Evolutionary conservation across 2,329 filamentous ascomycete genomes (phyloP).

Genomic region (Claviceps sp.): DNA sequence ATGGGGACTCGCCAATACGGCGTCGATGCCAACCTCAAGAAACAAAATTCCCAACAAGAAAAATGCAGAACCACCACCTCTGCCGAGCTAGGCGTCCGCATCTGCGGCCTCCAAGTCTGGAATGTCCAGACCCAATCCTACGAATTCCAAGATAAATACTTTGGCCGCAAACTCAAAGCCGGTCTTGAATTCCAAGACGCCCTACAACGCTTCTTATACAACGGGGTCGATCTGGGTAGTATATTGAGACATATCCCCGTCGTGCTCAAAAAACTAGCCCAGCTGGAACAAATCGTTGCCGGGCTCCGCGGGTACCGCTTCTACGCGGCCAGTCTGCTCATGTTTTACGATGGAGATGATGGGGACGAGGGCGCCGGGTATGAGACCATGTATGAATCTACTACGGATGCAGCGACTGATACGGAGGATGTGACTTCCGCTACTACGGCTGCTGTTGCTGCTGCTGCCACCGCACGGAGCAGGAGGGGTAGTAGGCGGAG

Average conservation of each 20-base stretch:
- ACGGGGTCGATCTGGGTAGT: slow-evolving; percentile 69
- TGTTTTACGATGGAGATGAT: slow-evolving; percentile 87
- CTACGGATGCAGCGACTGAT: slow-evolving; percentile 45
- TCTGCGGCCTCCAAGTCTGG: slow-evolving; percentile 96
- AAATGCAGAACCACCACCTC: slow-evolving; percentile 93
- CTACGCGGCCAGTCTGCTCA: slow-evolving; percentile 86
- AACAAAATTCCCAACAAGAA: slow-evolving; percentile 79
- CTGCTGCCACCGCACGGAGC: too few relatives aligned
- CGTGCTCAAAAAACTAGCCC: slow-evolving; percentile 70
- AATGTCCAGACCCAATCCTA: slow-evolving; percentile 73
- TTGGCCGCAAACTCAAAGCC: slow-evolving; percentile 74
- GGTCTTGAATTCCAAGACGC: slow-evolving; percentile 82
- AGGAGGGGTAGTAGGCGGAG: slow-evolving; percentile 17
- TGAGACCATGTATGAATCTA: slow-evolving; percentile 41
- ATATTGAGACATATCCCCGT: slow-evolving; percentile 78
- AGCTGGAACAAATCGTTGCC: slow-evolving; percentile 72
- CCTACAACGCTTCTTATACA: slow-evolving; percentile 78
- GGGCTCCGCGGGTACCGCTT: slow-evolving; percentile 77
- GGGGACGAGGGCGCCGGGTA: slow-evolving; percentile 30
- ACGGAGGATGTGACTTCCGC: slow-evolving; percentile 33
- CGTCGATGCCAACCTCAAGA: slow-evolving; percentile 81
- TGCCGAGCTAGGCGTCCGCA: slow-evolving; percentile 75
- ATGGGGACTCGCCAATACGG: slow-evolving; percentile 98
- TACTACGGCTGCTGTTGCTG: too few relatives aligned
- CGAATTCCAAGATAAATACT: slow-evolving; percentile 97